These are phyloP conservation scores for Penicillium bovifimosum DNA, from an alignment of 495 filamentous ascomycete species.

Conservation along the genomic window DNA sequence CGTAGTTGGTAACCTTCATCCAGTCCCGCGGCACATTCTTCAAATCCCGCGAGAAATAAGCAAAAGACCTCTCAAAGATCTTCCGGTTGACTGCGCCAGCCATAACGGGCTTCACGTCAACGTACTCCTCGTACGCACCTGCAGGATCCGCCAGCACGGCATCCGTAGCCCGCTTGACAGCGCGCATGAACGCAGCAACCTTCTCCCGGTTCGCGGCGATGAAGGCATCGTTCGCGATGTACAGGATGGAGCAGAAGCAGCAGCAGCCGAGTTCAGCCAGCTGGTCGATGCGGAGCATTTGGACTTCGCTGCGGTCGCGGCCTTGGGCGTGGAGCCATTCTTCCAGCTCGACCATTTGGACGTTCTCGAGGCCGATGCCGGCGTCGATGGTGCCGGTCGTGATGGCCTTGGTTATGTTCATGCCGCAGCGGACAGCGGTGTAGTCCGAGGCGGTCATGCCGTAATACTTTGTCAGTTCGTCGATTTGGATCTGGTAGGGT, in stretches of 20 bases:
- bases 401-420: slow-evolving; percentile 60
- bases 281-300: slow-evolving; percentile 70
- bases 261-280: slow-evolving; percentile 67
- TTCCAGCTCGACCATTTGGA: slow-evolving; percentile 68
- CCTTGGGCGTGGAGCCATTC: slow-evolving; percentile 59
- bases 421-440: slow-evolving; percentile 61
- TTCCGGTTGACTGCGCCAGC: slow-evolving; percentile 58
- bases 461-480: slow-evolving; percentile 67
- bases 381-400: slow-evolving; percentile 62
- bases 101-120: slow-evolving; percentile 65
- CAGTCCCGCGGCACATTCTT: slow-evolving; percentile 67
- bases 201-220: slow-evolving; percentile 54
- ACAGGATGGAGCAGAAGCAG: slow-evolving; percentile 71
- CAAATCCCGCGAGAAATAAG: slow-evolving; percentile 64
- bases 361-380: slow-evolving; percentile 67
- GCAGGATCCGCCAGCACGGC: slow-evolving; percentile 56
- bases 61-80: slow-evolving; percentile 68
- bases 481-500: slow-evolving; percentile 55
- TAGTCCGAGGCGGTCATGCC: slow-evolving; percentile 65
- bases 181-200: slow-evolving; percentile 54
- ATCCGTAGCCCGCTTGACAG: slow-evolving; percentile 61
- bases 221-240: slow-evolving; percentile 65
- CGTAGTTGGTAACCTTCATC: slow-evolving; percentile 64
- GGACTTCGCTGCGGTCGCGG: slow-evolving; percentile 56
- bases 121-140: slow-evolving; percentile 55